Conservation (phyloP, 176 grass and related monocot species). For the Aechmea fasciata region DNA sequence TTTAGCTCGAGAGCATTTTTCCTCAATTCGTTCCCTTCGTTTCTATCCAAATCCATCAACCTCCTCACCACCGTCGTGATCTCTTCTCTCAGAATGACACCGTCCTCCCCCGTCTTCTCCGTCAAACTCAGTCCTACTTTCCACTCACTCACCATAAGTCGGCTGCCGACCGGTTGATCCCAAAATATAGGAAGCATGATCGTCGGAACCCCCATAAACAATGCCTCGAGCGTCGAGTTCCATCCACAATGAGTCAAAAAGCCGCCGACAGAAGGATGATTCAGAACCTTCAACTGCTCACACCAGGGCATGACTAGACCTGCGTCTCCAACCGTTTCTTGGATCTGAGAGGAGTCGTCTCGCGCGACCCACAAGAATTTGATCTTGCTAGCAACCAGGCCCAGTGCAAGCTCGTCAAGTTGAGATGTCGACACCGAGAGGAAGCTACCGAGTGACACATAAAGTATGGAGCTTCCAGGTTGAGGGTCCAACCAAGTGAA, state of each 20-base stretch:
- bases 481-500: slow-evolving; percentile 32
- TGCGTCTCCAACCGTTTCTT: slow-evolving; percentile 13
- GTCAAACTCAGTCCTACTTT: slow-evolving; percentile 38
- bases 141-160: slow-evolving; percentile 33
- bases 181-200: slow-evolving; percentile 30
- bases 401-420: slow-evolving; percentile 34
- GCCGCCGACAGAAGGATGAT: slow-evolving; percentile 33
- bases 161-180: slow-evolving; percentile 27
- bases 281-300: slow-evolving; percentile 35
- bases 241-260: slow-evolving; percentile 53
- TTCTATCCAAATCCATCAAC: slow-evolving; percentile 32
- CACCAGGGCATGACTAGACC: slow-evolving; percentile 39
- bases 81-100: slow-evolving; percentile 31
- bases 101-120: slow-evolving; percentile 23
- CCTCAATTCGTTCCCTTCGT: slow-evolving; percentile 26
- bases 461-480: slow-evolving; percentile 21
- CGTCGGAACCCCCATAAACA: slow-evolving; percentile 33
- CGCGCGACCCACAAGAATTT: slow-evolving; percentile 38
- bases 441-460: slow-evolving; percentile 45
- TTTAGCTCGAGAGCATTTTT: slow-evolving; percentile 17
- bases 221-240: slow-evolving; percentile 40
- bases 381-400: slow-evolving; percentile 12
- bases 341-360: slow-evolving; percentile 15
- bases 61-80: slow-evolving; percentile 19
- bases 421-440: slow-evolving; percentile 34